Evolutionary conservation across 257 asterid genomes (phyloP).

Genomic region (Solanum gandarillasii): DNA sequence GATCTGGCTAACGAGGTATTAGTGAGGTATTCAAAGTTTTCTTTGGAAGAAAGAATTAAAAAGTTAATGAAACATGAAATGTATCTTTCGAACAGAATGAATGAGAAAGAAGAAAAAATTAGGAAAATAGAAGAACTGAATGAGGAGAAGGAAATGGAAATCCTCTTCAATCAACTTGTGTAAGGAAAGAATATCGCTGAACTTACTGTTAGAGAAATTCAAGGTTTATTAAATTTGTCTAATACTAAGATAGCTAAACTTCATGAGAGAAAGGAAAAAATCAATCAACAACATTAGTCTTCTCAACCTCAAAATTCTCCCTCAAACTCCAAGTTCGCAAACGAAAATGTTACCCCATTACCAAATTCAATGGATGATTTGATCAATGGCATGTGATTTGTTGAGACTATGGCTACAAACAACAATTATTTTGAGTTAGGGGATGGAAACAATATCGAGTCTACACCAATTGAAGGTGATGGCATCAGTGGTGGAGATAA

Average conservation of each 20-base stretch:
- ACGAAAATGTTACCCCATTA: not conserved
- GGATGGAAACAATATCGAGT: not conserved
- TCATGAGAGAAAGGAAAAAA: not conserved
- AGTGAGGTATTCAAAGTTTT: constrained; percentile 11
- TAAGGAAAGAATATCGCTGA: constrained; percentile 11
- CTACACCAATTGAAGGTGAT: not conserved
- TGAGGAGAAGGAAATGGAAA: constrained; percentile 18
- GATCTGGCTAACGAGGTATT: constrained; percentile 7
- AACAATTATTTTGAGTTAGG: not conserved
- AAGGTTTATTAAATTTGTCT: constrained; percentile 7
- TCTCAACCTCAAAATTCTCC: not conserved
- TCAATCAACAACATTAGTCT: not conserved
- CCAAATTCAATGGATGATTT: not conserved
- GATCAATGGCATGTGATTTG: not conserved
- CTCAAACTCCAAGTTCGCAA: not conserved
- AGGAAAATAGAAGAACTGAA: not conserved
- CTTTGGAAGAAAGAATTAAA: constrained; percentile 5
- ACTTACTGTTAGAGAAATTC: constrained; percentile 17
- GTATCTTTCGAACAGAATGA: constrained; percentile 12
- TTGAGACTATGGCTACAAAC: not conserved
- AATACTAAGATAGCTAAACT: constrained; percentile 18
- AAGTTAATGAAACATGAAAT: constrained; percentile 14
- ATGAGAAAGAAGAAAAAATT: not conserved
- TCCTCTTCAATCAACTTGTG: constrained; percentile 17
- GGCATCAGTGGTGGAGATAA: not conserved